These are phyloP conservation scores for Pigoraptor vietnamica DNA, from an alignment of 78 protist species.

Conservation along the genomic window DNA sequence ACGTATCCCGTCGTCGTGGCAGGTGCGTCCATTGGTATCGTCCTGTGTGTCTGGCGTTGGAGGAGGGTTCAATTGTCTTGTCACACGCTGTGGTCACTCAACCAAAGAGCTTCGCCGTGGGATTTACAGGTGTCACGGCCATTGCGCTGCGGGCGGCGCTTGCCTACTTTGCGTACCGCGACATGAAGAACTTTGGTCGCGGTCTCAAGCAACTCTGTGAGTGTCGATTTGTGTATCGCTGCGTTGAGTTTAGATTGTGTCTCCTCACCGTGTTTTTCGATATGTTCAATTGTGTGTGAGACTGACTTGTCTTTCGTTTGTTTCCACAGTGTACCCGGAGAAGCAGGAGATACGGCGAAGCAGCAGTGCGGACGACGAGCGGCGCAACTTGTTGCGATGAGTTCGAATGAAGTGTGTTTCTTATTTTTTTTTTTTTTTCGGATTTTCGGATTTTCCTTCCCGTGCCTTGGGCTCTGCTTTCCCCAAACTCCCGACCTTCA, in stretches of 20 bases:
- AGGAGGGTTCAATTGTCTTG: too few species aligned
- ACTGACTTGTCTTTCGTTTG: not conserved
- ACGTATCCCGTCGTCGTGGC: not conserved
- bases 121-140: not conserved
- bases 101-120: too few species aligned
- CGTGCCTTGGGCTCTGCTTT: too few species aligned
- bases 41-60: not conserved
- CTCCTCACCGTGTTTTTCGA: not conserved
- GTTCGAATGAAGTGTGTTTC: too few species aligned
- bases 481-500: too few species aligned
- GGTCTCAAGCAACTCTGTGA: not conserved
- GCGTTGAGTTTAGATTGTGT: too few species aligned
- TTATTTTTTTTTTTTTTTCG: too few species aligned
- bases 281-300: not conserved
- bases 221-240: not conserved
- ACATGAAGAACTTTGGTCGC: not conserved
- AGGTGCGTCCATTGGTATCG: not conserved
- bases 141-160: not conserved
- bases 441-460: too few species aligned
- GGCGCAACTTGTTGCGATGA: not conserved
- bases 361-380: not conserved
- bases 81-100: too few species aligned
- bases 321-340: not conserved
- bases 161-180: not conserved
- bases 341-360: not conserved